These are phyloP conservation scores for Penicillium concentricum DNA, from an alignment of 2,329 filamentous ascomycete species.

Conservation along the genomic window DNA sequence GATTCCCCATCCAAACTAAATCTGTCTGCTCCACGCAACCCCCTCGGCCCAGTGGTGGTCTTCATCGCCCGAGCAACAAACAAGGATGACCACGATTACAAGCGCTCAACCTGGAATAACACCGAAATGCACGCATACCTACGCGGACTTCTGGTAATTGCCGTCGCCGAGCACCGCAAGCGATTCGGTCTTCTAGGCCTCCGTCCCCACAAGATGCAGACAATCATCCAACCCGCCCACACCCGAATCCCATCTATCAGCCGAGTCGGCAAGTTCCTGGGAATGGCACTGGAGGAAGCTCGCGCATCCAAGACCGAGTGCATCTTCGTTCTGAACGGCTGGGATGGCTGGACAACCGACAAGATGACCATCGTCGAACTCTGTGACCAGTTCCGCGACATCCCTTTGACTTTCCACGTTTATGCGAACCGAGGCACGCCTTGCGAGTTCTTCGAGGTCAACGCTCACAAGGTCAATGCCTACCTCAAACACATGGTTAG, in stretches of 20 bases:
- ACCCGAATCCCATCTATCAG: background rate
- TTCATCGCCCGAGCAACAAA: slow-evolving; percentile 4
- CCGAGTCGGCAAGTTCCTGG: background rate
- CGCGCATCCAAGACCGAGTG: background rate
- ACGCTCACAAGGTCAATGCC: background rate
- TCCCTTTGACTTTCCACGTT: background rate
- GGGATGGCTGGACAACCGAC: slow-evolving; percentile 7
- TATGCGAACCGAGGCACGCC: background rate
- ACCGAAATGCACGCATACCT: slow-evolving; percentile 4
- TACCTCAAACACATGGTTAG: background rate
- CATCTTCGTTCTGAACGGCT: slow-evolving; percentile 2
- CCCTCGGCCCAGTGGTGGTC: background rate
- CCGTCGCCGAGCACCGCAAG: slow-evolving; percentile 1
- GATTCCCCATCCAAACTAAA: background rate
- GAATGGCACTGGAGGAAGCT: background rate
- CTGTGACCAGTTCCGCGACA: background rate
- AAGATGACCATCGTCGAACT: background rate
- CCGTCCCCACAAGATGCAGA: slow-evolving; percentile 4
- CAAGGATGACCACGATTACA: background rate
- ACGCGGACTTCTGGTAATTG: background rate
- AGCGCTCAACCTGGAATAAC: background rate
- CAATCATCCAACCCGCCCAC: background rate
- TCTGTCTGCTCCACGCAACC: background rate
- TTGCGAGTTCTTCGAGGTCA: slow-evolving; percentile 2
- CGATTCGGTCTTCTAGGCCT: background rate